Evolutionary conservation across 768 basidiomycete species (phyloP).

Genomic region (Floccularia luteovirens): DNA sequence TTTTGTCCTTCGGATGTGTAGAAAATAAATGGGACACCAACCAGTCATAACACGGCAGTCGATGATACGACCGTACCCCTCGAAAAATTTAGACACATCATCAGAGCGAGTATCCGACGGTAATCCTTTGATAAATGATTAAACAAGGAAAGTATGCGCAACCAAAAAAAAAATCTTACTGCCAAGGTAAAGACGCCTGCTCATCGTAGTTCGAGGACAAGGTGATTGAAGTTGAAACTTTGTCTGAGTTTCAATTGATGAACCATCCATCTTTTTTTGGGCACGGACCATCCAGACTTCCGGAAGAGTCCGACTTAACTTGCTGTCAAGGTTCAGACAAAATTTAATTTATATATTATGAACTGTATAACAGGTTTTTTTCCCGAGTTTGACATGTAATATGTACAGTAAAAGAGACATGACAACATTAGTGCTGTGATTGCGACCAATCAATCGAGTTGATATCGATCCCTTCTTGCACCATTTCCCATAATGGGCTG

Average conservation of each 20-base stretch:
- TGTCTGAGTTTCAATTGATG: conserved; percentile 38
- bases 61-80: conserved; percentile 80
- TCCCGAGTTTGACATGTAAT: no score
- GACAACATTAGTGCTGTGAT: conserved; percentile 14
- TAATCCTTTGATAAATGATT: conserved; percentile 42
- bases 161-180: conserved; percentile 37
- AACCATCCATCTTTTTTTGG: conserved; percentile 17
- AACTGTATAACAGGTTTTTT: no score
- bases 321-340: conserved; percentile 5
- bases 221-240: conserved; percentile 18
- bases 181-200: conserved; percentile 81
- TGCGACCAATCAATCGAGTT: conserved; percentile 93
- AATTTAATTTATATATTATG: conserved; percentile 9
- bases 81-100: conserved; percentile 84
- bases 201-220: conserved; percentile 49
- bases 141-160: conserved; percentile 1
- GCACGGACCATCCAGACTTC: conserved; percentile 29
- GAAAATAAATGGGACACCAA: conserved; percentile 25
- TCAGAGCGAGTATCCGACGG: conserved; percentile 77
- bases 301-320: background rate
- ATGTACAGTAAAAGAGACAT: background rate
- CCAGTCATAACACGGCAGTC: conserved; percentile 96
- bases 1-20: background rate
- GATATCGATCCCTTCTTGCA: conserved; percentile 96
- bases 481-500: conserved; percentile 99